phyloP scores from a whole-genome alignment of 805 yeast species.

The Myxozyma geophila region DNA sequence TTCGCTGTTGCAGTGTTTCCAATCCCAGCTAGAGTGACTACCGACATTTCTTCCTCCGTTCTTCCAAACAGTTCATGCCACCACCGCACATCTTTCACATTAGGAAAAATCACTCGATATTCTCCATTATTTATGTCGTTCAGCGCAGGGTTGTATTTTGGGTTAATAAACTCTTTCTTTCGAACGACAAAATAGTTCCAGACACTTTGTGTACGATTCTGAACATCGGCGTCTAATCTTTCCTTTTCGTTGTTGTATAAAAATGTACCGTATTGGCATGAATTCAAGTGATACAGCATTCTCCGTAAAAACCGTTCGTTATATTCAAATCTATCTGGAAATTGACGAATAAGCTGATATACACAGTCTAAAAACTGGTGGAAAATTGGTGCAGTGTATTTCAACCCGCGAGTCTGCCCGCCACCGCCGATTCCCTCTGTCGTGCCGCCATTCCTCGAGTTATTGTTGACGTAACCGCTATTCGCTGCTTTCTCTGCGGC shows the following conservation, averaged over 20 bases:
- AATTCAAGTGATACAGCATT: conserved; percentile 81
- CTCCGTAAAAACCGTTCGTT: conserved; percentile 87
- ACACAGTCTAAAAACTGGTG: conserved; percentile 93
- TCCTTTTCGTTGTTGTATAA: conserved; percentile 76
- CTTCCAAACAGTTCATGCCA: conserved; percentile 88
- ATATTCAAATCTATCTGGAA: conserved; percentile 77
- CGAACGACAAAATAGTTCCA: conserved; percentile 94
- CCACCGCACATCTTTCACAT: conserved; percentile 70
- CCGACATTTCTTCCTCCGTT: conserved; percentile 67
- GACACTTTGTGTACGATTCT: conserved; percentile 67
- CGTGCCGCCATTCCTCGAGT: conserved; percentile 16
- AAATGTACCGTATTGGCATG: conserved; percentile 95
- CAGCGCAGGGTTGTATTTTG: conserved; percentile 46
- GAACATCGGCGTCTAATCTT: conserved; percentile 51
- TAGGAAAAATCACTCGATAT: conserved; percentile 59
- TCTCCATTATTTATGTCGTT: conserved; percentile 41
- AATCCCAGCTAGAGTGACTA: conserved; percentile 30
- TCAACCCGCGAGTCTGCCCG: conserved; percentile 39
- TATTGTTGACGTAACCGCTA: conserved; percentile 17
- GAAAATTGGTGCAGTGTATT: conserved; percentile 85
- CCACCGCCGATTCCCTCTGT: conserved; percentile 19
- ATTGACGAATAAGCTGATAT: conserved; percentile 74
- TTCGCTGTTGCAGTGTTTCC: conserved; percentile 30
- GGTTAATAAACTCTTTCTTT: conserved; percentile 67
- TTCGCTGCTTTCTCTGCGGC: conserved; percentile 28